Percentiles rank a stretch among this genome's conserved stretches.
These are phyloP conservation scores for Cystobasidiopsis lactophilus DNA, from an alignment of 768 basidiomycete genomes.

Conservation along the genomic window DNA sequence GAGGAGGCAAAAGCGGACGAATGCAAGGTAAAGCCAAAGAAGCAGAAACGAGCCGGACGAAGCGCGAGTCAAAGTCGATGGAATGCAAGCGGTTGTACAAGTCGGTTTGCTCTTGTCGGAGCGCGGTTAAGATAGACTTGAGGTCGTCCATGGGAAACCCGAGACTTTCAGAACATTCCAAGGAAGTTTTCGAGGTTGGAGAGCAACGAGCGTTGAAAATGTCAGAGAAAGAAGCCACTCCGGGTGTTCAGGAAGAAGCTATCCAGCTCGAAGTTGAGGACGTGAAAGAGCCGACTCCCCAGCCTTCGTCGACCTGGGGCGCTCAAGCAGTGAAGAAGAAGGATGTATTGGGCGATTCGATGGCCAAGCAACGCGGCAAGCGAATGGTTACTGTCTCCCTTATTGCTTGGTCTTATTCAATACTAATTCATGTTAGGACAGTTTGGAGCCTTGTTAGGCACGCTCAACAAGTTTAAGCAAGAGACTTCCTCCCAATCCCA, in stretches of 20 bases:
- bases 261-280: not conserved
- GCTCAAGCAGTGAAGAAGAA: not conserved
- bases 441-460: constrained; percentile 9
- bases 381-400: not conserved
- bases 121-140: not conserved
- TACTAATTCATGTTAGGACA: not conserved
- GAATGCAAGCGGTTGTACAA: constrained; percentile 59
- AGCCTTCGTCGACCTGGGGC: not conserved
- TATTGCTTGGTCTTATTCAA: too few relatives aligned
- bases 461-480: constrained; percentile 8
- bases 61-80: constrained; percentile 50
- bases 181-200: not conserved
- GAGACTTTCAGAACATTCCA: not conserved
- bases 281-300: not conserved
- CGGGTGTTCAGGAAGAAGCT: not conserved
- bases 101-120: not conserved
- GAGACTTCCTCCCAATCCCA: not conserved
- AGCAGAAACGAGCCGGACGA: constrained; percentile 39
- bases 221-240: not conserved
- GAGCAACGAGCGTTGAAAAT: not conserved
- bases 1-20: too few relatives aligned
- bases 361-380: not conserved
- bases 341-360: not conserved
- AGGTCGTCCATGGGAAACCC: not conserved
- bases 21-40: constrained; percentile 33